These are phyloP conservation scores for Penicillium arizonense DNA, from an alignment of 495 filamentous ascomycete genomes.

Conservation along the genomic window DNA sequence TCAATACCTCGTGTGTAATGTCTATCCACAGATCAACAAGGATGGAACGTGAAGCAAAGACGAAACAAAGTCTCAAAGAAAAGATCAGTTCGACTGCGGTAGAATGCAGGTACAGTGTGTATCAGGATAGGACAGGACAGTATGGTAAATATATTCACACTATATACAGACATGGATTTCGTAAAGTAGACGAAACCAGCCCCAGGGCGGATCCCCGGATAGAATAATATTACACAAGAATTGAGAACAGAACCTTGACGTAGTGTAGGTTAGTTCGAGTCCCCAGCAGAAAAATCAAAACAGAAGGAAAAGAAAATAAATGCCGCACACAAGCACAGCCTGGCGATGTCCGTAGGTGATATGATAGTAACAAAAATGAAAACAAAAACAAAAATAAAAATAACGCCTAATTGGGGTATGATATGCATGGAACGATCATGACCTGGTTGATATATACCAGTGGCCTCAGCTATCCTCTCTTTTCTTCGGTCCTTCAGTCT, in stretches of 20 bases:
- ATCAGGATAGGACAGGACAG: not conserved
- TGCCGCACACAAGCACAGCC: not conserved
- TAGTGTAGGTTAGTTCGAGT: not conserved
- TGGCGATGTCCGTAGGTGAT: not conserved
- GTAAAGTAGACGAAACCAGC: not conserved
- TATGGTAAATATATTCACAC: not conserved
- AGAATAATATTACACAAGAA: not conserved
- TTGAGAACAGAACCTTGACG: not conserved
- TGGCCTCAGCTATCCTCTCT: constrained; percentile 5
- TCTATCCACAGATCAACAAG: too few relatives aligned
- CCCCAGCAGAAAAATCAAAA: not conserved
- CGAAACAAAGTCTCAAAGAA: too few relatives aligned
- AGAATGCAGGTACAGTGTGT: not conserved
- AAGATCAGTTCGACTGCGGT: too few relatives aligned
- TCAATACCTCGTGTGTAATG: too few relatives aligned
- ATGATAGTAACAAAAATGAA: not conserved
- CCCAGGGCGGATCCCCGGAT: too few relatives aligned
- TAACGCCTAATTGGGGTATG: constrained; percentile 27
- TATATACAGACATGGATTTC: not conserved
- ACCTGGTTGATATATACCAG: constrained; percentile 19
- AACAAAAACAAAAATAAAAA: constrained; percentile 1
- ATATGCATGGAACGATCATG: constrained; percentile 27
- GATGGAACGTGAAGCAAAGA: too few relatives aligned
- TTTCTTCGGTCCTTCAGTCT: not conserved
- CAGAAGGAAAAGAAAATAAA: not conserved